These are phyloP conservation scores for Pyrenophora graminea DNA, from an alignment of 2,329 filamentous ascomycete species.

Conservation along the genomic window DNA sequence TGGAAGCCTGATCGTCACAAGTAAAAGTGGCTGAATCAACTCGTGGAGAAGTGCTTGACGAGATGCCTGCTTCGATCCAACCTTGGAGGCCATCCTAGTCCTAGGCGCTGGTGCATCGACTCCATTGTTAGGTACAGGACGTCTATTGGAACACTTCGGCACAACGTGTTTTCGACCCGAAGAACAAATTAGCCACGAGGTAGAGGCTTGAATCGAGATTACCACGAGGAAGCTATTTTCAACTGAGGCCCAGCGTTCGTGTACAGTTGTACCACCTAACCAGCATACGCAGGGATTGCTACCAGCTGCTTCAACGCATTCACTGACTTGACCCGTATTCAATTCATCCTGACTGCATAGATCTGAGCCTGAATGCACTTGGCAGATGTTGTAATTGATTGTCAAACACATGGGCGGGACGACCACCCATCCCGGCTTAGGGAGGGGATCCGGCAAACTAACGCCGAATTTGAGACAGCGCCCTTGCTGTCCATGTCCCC, in stretches of 20 bases:
- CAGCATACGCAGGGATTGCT: constrained; percentile 13
- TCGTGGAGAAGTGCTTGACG: no score
- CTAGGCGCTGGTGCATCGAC: constrained; percentile 18
- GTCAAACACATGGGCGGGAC: constrained; percentile 35
- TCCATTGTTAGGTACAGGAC: constrained; percentile 11
- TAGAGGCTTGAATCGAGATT: background rate
- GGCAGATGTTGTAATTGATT: constrained; percentile 43
- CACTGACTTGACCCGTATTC: constrained; percentile 25
- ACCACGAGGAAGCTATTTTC: constrained; percentile 13
- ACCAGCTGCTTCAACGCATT: constrained; percentile 14
- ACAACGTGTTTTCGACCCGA: constrained; percentile 3
- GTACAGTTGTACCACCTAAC: constrained; percentile 4
- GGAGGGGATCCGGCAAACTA: constrained; percentile 45
- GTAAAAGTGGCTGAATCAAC: constrained; percentile 13
- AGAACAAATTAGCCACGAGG: constrained; percentile 2
- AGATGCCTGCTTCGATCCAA: background rate
- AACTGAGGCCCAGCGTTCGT: background rate
- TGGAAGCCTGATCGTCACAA: constrained; percentile 21
- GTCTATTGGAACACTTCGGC: constrained; percentile 7
- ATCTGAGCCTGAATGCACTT: constrained; percentile 27
- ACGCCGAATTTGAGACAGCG: constrained; percentile 46
- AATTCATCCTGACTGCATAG: constrained; percentile 28
- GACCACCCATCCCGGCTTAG: constrained; percentile 41
- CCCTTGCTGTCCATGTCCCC: constrained; percentile 35
- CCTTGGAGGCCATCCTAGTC: constrained; percentile 8